Conservation (phyloP, 441 rosid species). For the Euphorbia celastroides region DNA sequence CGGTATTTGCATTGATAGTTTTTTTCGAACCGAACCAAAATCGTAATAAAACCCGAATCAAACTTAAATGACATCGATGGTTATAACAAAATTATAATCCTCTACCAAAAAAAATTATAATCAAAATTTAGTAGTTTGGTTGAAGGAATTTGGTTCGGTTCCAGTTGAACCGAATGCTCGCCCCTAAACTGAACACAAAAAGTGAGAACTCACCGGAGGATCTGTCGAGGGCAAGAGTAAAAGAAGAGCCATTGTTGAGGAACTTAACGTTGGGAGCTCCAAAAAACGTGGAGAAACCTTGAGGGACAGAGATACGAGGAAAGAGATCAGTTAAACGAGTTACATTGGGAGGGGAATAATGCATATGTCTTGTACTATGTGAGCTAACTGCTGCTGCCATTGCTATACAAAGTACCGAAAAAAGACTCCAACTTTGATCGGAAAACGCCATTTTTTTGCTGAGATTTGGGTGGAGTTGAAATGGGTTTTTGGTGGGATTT, state of each 20-base stretch:
- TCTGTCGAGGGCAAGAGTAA: conserved; percentile 62
- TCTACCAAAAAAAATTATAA: too few species aligned
- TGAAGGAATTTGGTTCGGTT: too few species aligned
- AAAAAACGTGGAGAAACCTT: conserved; percentile 37
- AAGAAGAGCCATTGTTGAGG: conserved; percentile 50
- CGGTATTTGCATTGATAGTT: too few species aligned
- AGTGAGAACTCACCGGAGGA: conserved; percentile 43
- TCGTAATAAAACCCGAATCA: too few species aligned
- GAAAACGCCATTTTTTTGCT: conserved; percentile 34
- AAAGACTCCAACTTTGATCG: conserved; percentile 27
- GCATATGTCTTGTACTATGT: conserved; percentile 40
- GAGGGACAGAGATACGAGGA: conserved; percentile 37
- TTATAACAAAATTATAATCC: too few species aligned
- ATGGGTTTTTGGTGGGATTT: conserved; percentile 12
- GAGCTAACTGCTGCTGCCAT: conserved; percentile 39
- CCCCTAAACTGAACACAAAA: neutral
- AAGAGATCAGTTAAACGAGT: conserved; percentile 62
- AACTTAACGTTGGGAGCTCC: conserved; percentile 53
- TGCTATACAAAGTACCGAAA: conserved; percentile 27
- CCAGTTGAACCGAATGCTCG: too few species aligned
- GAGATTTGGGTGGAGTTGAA: conserved; percentile 19
- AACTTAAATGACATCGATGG: too few species aligned
- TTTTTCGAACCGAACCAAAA: too few species aligned
- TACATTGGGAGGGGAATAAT: conserved; percentile 53
- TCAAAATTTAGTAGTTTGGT: too few species aligned